Conservation (phyloP, 768 basidiomycete species). For the Astraeus odoratus region DNA sequence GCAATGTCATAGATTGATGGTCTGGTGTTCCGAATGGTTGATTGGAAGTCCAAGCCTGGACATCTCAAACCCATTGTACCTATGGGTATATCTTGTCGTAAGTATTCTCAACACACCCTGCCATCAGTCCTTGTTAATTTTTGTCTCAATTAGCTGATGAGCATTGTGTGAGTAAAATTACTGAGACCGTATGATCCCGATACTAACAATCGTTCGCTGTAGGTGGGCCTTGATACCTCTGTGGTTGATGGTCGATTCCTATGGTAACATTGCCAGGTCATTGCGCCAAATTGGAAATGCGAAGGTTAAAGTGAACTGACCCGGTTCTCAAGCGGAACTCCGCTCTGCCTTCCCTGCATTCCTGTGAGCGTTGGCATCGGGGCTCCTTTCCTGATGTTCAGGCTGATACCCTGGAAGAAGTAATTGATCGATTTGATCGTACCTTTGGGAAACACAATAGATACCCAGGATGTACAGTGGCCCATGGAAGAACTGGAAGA, state of each 20-base stretch:
- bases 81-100: slow-evolving; percentile 80
- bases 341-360: neutral
- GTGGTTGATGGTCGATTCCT: slow-evolving; percentile 74
- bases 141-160: slow-evolving; percentile 57
- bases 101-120: slow-evolving; percentile 21
- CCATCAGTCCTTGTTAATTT: neutral
- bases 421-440: no score
- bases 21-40: slow-evolving; percentile 84
- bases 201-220: slow-evolving; percentile 2
- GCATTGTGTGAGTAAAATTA: slow-evolving; percentile 50
- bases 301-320: slow-evolving; percentile 32
- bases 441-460: no score
- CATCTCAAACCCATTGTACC: slow-evolving; percentile 59
- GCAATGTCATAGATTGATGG: slow-evolving; percentile 61
- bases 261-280: slow-evolving; percentile 56
- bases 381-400: no score
- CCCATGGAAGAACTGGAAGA: no score
- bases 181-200: neutral
- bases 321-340: neutral
- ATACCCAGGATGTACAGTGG: no score
- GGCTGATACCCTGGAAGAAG: no score
- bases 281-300: slow-evolving; percentile 38
- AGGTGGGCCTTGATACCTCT: slow-evolving; percentile 81
- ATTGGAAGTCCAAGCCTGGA: slow-evolving; percentile 66
- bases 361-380: no score